Evolutionary conservation across 768 basidiomycete species (phyloP), one percentile per base, ranked within the genome.

Genomic region (Mycena filopes): DNA sequence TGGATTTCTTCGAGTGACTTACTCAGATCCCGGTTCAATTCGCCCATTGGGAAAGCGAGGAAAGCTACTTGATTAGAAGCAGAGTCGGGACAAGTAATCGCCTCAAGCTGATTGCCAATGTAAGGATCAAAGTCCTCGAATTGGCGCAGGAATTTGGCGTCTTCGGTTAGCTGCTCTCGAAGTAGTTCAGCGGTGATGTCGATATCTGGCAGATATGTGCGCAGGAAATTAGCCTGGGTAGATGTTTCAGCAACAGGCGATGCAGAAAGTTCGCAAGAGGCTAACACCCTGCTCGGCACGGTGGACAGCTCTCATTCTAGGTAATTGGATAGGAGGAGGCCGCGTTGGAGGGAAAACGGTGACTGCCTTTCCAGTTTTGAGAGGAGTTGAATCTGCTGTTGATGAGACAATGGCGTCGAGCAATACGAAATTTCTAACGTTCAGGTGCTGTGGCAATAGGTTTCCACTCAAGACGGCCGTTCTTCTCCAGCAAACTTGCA

Each of bases 161-260:
- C 87, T 54, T 79, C 77, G 15, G 79, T 75, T 21, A 92, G 75
- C 60, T 88, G 82, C 28, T 86, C 83, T 54, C 85, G 76, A 47
- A 94, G 81, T 25, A 94, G 77, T 42, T 92, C 88, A n/a, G 84
- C 77, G 9, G 90, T 79, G n/a, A 95, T 80, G 63, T 93, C 91
- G 18, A 90, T 81, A 64, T 94, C 92, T 1, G 93, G 91, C 57
- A 90, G 83, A 74, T 85, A 83, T 5, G 86, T 88, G 47, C 90
- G 86, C 49, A 94, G 80, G 70, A 92, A 93, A 59, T 89, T 87
- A 16, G 90, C 84, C 93, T 95, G 63, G 25, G 20, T 62, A 49
- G 33, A 31, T 42, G 55, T 41, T 43, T 38, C 48, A 53, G 46
- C 55, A 49, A 65, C 13, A 38, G 31, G 23, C 23, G 12, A 62